Base-by-base conservation (phyloP, 78 protist genomes). In the Emiliania huxleyi region DNA sequence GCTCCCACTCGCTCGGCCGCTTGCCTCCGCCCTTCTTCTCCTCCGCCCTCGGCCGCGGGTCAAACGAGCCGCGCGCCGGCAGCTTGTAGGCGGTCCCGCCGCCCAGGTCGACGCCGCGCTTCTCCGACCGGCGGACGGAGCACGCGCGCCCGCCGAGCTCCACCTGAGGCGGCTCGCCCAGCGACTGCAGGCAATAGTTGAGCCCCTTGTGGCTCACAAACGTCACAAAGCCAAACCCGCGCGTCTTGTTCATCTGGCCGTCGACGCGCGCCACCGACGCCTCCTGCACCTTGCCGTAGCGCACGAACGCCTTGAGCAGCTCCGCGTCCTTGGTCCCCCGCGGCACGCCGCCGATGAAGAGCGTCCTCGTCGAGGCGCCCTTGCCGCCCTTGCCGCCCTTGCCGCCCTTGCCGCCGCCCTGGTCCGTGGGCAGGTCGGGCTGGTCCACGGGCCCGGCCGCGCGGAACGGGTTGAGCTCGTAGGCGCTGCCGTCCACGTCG, bases 261-360 rank as follows among this genome's bases (percentile, higher is more conserved):
- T 37, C 19, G 18, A 2, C 37, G 22, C 29, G 26, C 26, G 23
- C 48, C 56, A 0, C 85, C 33, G 15, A 0, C 15, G 56, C 89
- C 55, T 81, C 89, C 55, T 81, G 89, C 55, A 81, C 89, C 55
- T 81, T 81, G 37, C 89, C 89, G 56, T 15, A 81, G 19, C 56
- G 49, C 33, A 22, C 0, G 56, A 81, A 81, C 38, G 18, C 26
- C 89, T 81, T 81, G 89, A 44, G 15, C 3, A 81, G 89, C 89
- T 37, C 23, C 19, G 49, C 56, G 15, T 81, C 89, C 0, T 22
- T 29, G 8, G 22, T 0, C 19, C 12, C 29, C 11, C 5, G 26
- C 21, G 89, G 56, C 40, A 81, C 56, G 19, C 89, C 89, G 55
- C 89, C 89, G 11, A 81, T 38, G 38, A 81, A 81, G 22, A 81